phyloP scores from a whole-genome alignment of 768 basidiomycete species.

The Arthromyces matolae region DNA sequence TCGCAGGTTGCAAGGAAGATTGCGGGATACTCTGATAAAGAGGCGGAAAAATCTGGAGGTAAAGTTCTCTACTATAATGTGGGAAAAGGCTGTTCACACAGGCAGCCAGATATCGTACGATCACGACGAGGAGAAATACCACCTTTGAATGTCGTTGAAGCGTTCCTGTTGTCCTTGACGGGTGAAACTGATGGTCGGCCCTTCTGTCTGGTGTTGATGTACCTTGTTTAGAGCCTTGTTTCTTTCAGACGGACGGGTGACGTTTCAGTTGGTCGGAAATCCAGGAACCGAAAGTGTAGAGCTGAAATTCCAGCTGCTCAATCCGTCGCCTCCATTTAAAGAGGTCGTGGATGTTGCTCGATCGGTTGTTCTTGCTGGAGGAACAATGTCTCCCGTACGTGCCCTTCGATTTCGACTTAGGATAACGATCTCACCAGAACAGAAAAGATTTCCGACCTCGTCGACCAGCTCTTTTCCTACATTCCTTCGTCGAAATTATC shows the following conservation, averaged over 20 bases:
- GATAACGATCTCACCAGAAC: background rate
- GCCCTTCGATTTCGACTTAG: background rate
- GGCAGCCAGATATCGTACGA: constrained; percentile 11
- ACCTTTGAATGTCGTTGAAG: constrained; percentile 76
- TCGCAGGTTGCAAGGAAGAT: constrained; percentile 71
- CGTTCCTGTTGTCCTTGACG: constrained; percentile 74
- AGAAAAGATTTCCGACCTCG: constrained; percentile 79
- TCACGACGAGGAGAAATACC: constrained; percentile 49
- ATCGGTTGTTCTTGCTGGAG: constrained; percentile 88
- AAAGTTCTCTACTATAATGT: background rate
- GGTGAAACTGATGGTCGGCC: constrained; percentile 71
- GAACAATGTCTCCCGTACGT: constrained; percentile 95
- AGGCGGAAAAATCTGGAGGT: constrained; percentile 43
- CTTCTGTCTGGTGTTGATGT: too few relatives aligned
- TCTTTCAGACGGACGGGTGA: constrained; percentile 69
- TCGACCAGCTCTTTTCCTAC: constrained; percentile 72
- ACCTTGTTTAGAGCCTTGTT: background rate
- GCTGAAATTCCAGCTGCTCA: constrained; percentile 88
- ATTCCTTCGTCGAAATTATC: constrained; percentile 59
- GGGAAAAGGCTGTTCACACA: too few relatives aligned
- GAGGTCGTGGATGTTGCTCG: constrained; percentile 81
- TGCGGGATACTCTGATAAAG: constrained; percentile 75
- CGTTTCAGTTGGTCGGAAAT: constrained; percentile 44
- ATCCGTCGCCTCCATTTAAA: constrained; percentile 82
- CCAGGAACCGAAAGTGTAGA: constrained; percentile 47